Evolutionary conservation across 345 rosid species (phyloP), one percentile per base, ranked within the genome.

Genomic region (Excoecaria agallocha): DNA sequence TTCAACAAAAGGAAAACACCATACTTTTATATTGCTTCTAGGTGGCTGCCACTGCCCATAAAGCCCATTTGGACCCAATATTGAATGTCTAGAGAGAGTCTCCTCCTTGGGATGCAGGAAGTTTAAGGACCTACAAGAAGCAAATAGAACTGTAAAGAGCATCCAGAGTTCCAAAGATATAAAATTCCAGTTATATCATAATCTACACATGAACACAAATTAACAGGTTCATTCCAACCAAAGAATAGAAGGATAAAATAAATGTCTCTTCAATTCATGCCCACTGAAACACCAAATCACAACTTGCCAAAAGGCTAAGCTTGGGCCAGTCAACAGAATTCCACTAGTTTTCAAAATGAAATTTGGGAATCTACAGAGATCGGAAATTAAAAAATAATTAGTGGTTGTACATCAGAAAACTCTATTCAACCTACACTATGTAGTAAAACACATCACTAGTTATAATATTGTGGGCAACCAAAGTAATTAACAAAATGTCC

Each of bases 1-100:
- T 19, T 19, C 19, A 55, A 75, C 7, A 8, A 1, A 43, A 6
- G 48, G 48, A 43, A 66, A 77, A 65, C 57, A 55, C 0, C 77
- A 48, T 83, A 95, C 99, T 91, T 84, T 79, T 70, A 70, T 80
- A 76, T 86, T 83, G 79, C 64, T 82, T 80, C 51, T 83, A 0
- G 98, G 96, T 16, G 92, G 92, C 85, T 93, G 91, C 98, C 97
- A 91, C 48, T 77, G 88, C 66, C 92, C 98, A 82, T 69, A 62
- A 69, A 93, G 93, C 76, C 98, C 98, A 82, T 74, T 85, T 61
- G 97, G 94, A 74, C 99, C 99, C 72, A 95, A 80, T 77, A 95
- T 84, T 69, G 99, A 93, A 83, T 95, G 98, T 82, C 84, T 90
- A 37, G 96, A 90, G 49, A 95, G 97, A 65, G 93, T 87, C 83